Evolutionary conservation across 257 asterid genomes (phyloP).

Genomic region (Schizonepeta tenuifolia): DNA sequence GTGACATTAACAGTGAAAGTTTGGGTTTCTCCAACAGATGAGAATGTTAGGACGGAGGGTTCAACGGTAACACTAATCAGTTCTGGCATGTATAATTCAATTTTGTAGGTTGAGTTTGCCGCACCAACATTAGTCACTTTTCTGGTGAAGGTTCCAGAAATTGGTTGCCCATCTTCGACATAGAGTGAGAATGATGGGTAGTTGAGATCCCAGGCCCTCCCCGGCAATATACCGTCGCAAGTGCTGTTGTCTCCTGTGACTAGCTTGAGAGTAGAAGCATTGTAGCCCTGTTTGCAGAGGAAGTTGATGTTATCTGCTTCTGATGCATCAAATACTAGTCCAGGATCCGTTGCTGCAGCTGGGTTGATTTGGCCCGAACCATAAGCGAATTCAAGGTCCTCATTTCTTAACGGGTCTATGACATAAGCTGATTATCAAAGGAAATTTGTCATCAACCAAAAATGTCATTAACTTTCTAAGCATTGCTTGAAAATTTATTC

Average conservation of each 20-base stretch:
- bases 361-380: constrained; percentile 60
- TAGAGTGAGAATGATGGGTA: constrained; percentile 56
- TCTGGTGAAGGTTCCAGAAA: constrained; percentile 11
- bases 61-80: constrained; percentile 29
- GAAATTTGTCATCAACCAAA: neutral
- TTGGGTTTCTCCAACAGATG: constrained; percentile 49
- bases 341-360: constrained; percentile 44
- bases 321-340: constrained; percentile 48
- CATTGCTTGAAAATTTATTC: too few species aligned
- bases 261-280: constrained; percentile 39
- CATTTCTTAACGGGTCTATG: constrained; percentile 40
- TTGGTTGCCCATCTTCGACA: constrained; percentile 40
- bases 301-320: constrained; percentile 49
- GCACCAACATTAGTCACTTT: constrained; percentile 1
- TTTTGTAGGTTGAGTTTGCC: neutral
- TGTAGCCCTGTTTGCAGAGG: constrained; percentile 61
- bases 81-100: neutral
- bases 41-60: constrained; percentile 48
- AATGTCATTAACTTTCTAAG: too few species aligned
- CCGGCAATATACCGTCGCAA: constrained; percentile 36
- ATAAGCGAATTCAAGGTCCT: constrained; percentile 46
- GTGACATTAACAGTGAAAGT: constrained; percentile 48
- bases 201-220: constrained; percentile 55
- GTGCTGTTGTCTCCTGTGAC: constrained; percentile 51
- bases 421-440: constrained; percentile 37